These are phyloP conservation scores for Circinella minor DNA, from an alignment of 371 early-diverging fungal genomes.

Conservation along the genomic window DNA sequence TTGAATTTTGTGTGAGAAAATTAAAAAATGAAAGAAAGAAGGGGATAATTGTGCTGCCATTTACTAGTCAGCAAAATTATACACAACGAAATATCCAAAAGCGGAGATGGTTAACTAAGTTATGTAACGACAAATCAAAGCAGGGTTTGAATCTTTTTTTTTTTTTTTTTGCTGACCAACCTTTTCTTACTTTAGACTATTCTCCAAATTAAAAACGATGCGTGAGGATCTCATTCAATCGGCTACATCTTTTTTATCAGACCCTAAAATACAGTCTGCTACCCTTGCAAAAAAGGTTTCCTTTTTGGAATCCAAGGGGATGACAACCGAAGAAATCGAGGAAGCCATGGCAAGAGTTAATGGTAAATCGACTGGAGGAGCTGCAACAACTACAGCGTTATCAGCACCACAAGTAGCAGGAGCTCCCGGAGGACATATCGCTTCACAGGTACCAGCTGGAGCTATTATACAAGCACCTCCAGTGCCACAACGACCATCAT, in stretches of 20 bases:
- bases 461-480: conserved; percentile 36
- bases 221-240: conserved; percentile 85
- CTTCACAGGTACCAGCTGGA: not conserved
- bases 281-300: conserved; percentile 90
- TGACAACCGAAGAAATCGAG: conserved; percentile 92
- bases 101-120: not conserved
- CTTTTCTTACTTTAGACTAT: not conserved
- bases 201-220: conserved; percentile 21
- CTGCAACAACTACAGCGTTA: conserved; percentile 32
- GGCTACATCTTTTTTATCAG: conserved; percentile 91
- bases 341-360: conserved; percentile 80
- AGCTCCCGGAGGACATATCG: conserved; percentile 25
- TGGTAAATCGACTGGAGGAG: conserved; percentile 32
- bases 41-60: not conserved
- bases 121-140: not conserved
- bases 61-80: not conserved
- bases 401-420: conserved; percentile 14
- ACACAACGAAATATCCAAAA: not conserved
- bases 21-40: not conserved
- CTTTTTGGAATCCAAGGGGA: conserved; percentile 95
- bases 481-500: conserved; percentile 73
- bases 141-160: not conserved
- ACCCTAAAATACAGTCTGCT: conserved; percentile 90
- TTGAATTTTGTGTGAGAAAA: conserved; percentile 4
- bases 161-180: conserved; percentile 6